phyloP scores from a whole-genome alignment of 768 basidiomycete genomes.

The Naganishia antarctica region DNA sequence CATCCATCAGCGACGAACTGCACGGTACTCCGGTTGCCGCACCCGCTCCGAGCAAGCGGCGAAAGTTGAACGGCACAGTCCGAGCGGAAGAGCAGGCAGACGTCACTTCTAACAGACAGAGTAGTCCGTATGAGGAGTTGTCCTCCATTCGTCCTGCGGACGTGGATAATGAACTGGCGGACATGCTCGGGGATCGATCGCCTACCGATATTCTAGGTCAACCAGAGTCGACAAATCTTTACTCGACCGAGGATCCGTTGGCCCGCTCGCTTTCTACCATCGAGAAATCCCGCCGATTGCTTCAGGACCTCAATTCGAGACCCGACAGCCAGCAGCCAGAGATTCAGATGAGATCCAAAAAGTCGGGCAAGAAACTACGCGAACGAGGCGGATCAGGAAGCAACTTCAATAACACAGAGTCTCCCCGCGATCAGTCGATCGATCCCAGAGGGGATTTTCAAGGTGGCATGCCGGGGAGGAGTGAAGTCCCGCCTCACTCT shows the following conservation, averaged over 20 bases:
- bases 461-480: constrained; percentile 10
- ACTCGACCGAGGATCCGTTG: constrained; percentile 2
- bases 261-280: constrained; percentile 10
- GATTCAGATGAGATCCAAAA: constrained; percentile 17
- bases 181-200: constrained; percentile 11
- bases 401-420: constrained; percentile 8
- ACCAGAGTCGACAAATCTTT: not conserved
- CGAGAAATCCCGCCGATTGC: constrained; percentile 10
- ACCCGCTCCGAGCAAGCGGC: constrained; percentile 3
- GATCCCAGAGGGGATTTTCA: constrained; percentile 17
- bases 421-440: not conserved
- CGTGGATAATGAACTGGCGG: constrained; percentile 8
- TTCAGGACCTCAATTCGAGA: constrained; percentile 12
- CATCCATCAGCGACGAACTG: constrained; percentile 7
- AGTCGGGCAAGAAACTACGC: constrained; percentile 2
- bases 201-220: not conserved
- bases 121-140: constrained; percentile 17
- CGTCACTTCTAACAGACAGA: not conserved
- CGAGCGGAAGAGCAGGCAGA: not conserved
- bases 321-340: constrained; percentile 13
- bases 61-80: constrained; percentile 8
- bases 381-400: not conserved
- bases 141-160: not conserved
- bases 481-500: constrained; percentile 18
- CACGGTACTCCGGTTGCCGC: not conserved